These are phyloP conservation scores for Suillus plorans DNA, from an alignment of 768 basidiomycete species.

Conservation along the genomic window DNA sequence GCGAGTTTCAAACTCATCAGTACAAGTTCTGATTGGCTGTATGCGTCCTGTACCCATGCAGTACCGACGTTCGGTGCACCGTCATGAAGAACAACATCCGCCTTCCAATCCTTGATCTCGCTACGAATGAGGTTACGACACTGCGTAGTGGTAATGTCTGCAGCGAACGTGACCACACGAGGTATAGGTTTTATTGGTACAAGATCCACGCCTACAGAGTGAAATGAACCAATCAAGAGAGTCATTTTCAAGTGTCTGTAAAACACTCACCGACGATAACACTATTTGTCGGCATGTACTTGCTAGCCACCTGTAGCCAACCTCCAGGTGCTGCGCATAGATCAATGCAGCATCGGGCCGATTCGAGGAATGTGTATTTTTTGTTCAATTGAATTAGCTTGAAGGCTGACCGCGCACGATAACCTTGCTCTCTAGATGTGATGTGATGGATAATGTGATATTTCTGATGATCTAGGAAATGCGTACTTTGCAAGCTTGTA, in stretches of 20 bases:
- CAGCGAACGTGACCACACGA: conserved; percentile 84
- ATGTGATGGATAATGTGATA: conserved; percentile 9
- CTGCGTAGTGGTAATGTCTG: conserved; percentile 91
- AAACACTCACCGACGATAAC: conserved; percentile 77
- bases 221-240: conserved; percentile 10
- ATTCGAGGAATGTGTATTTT: conserved; percentile 91
- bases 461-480: conserved; percentile 6
- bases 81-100: conserved; percentile 96
- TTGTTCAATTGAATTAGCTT: conserved; percentile 99
- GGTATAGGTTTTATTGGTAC: conserved; percentile 97
- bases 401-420: conserved; percentile 98
- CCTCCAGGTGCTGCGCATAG: conserved; percentile 98
- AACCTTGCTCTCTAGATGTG: conserved; percentile 87
- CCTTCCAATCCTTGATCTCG: conserved; percentile 98
- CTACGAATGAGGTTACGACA: conserved; percentile 85
- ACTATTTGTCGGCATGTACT: conserved; percentile 93
- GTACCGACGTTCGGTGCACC: conserved; percentile 99
- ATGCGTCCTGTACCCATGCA: conserved; percentile 99
- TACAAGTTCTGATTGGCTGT: conserved; percentile 94
- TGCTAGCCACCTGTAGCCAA: conserved; percentile 98
- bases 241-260: not conserved
- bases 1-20: conserved; percentile 94
- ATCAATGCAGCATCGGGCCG: conserved; percentile 92
- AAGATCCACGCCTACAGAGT: conserved; percentile 79
- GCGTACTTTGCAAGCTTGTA: conserved; percentile 90